Evolutionary conservation across 495 filamentous ascomycete species (phyloP), one percentile per base, ranked within the genome.

Genomic region (Astrocystis sublimbata): DNA sequence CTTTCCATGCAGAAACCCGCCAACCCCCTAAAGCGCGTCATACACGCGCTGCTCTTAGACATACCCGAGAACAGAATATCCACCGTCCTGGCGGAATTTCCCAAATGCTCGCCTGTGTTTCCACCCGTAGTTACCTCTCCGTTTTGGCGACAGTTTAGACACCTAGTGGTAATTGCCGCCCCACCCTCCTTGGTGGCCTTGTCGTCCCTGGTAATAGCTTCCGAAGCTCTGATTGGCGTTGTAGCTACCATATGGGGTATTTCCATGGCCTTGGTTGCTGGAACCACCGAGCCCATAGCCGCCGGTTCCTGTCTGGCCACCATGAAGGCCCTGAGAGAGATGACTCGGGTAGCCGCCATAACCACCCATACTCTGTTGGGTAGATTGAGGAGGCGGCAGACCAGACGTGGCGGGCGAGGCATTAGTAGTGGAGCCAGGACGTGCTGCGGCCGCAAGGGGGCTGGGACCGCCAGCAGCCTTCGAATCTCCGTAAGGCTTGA

Each of bases 361-460:
- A 33, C 80, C 83, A 42, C 83, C 82, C 72, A 86, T 84, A 19
- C 79, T 75, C 67, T 81, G 79, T 62, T 80, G 82, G 62, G 86
- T 84, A 10, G 85, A 86, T 75, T 93, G 92, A 40, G 89, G 86
- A 24, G 89, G 89, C 28, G 90, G 91, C 46, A 93, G 80, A 31
- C 88, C 85, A 17, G 72, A 66, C 71, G 92, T 89, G 6, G 83
- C 84, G 17, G 85, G 83, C 13, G 81, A 82, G 63, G 82, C 87
- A 75, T 92, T 94, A 13, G 89, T 87, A 13, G 92, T 91, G 33
- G 92, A 96, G 19, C 91, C 92, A 15, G 92, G 92, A 59, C 92
- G 89, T 33, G 84, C 86, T 36, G 90, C 88, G 68, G 91, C 89
- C 30, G 85, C 87, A 28, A 96, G 84, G 6, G 92, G 92, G 75